Evolutionary conservation across 2,329 filamentous ascomycete genomes (phyloP).

Genomic region (Fusarium pseudograminearum): DNA sequence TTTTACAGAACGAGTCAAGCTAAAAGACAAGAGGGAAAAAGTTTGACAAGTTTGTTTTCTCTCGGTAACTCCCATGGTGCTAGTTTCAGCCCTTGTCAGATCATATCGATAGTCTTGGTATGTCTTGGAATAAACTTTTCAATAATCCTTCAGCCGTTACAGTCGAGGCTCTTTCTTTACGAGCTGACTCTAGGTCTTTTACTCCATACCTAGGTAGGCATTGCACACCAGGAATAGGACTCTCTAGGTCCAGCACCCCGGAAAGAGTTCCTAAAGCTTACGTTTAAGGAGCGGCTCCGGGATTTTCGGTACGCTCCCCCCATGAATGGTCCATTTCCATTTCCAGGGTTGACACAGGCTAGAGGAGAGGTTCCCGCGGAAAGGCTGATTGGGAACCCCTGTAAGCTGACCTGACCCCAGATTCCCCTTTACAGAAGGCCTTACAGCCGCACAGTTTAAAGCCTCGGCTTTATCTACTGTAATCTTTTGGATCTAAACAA

Average conservation of each 20-base stretch:
- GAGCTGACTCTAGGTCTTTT: neutral
- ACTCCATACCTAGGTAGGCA: too few species aligned
- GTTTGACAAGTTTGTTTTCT: neutral
- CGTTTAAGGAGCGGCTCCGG: conserved; percentile 21
- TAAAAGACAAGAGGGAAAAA: neutral
- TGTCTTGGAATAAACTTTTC: neutral
- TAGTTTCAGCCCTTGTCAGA: neutral
- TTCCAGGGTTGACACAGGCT: neutral
- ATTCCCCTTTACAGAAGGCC: conserved; percentile 21
- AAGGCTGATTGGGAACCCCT: conserved; percentile 8
- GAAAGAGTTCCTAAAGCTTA: neutral
- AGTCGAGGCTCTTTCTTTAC: neutral
- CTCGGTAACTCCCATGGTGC: neutral
- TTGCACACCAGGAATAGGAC: neutral
- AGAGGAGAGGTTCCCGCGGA: neutral
- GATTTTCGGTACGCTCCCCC: conserved; percentile 4
- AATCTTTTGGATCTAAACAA: neutral
- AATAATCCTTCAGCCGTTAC: conserved; percentile 16
- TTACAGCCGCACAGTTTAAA: neutral
- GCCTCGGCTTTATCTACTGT: conserved; percentile 25
- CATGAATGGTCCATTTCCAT: neutral
- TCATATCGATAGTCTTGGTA: neutral
- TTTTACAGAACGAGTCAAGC: neutral
- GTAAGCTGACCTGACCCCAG: conserved; percentile 32
- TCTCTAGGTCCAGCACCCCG: neutral